phyloP scores from a whole-genome alignment of 2,329 filamentous ascomycete genomes.

The Cyphellophora europaea region DNA sequence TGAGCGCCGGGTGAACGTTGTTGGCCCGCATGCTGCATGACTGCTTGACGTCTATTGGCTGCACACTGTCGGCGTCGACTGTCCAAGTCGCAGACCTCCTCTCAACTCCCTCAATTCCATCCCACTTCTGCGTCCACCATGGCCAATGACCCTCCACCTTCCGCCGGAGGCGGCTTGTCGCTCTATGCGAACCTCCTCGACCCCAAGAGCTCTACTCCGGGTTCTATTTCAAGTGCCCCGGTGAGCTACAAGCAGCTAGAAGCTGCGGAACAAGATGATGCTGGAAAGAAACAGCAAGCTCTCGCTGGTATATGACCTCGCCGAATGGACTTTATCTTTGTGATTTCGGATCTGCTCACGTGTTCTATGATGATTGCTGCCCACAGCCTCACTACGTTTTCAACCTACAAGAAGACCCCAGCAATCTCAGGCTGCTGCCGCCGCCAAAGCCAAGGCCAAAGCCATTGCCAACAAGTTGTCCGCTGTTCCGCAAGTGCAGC shows the following conservation, averaged over 20 bases:
- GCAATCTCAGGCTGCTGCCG: slow-evolving; percentile 30
- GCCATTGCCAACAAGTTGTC: slow-evolving; percentile 44
- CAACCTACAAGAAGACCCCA: slow-evolving; percentile 77
- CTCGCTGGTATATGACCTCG: slow-evolving; percentile 50
- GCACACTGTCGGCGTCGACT: too few relatives aligned
- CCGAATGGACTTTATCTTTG: slow-evolving; percentile 21
- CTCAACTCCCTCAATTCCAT: too few relatives aligned
- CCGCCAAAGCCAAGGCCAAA: slow-evolving; percentile 55
- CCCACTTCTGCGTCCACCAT: too few relatives aligned
- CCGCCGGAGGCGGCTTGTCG: slow-evolving; percentile 37
- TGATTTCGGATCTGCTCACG: slow-evolving; percentile 38
- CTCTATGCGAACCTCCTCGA: slow-evolving; percentile 81
- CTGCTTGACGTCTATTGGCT: too few relatives aligned
- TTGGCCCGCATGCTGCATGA: too few relatives aligned
- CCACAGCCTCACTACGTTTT: slow-evolving; percentile 62
- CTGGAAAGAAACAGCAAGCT: slow-evolving; percentile 55
- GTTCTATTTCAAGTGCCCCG: slow-evolving; percentile 64
- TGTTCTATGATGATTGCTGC: slow-evolving; percentile 21
- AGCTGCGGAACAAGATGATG: slow-evolving; percentile 36
- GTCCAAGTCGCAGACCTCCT: too few relatives aligned
- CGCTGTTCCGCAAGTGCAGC: slow-evolving; percentile 20
- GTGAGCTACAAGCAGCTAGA: slow-evolving; percentile 58
- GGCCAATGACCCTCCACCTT: slow-evolving; percentile 11
- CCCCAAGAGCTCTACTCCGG: slow-evolving; percentile 33
- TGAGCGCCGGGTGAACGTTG: too few relatives aligned